Evolutionary conservation across 192 early-diverging fungal species (phyloP), one percentile per base, ranked within the genome.

Genomic region (Neocallimastix lanati): DNA sequence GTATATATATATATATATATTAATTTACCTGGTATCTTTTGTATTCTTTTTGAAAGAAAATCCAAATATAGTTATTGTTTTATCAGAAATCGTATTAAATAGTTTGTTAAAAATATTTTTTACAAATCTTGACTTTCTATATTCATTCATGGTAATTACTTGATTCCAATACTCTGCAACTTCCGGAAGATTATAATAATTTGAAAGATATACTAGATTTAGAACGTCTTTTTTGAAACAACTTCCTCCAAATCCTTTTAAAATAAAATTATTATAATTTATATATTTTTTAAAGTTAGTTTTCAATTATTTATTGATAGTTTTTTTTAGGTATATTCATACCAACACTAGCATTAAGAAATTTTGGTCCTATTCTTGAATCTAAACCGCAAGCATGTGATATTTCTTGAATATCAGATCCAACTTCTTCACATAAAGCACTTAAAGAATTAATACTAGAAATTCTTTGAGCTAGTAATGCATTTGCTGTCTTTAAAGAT

Each of bases 1-100:
- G n/a, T n/a, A n/a, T n/a, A n/a, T 6, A 25, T 21, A 9, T 6
- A 33, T 33, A 33, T 3, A 33, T 33, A 6, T 11, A 6, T 33
- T 33, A 33, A 6, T 33, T 33, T 33, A 36, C 77, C 77, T 89
- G 29, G 96, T 93, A 86, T 98, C 96, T 80, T 94, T 93, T 29
- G 95, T 98, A 81, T 95, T 92, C 84, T 93, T 94, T 88, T 98
- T 98, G 87, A 94, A 98, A 0, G 96, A 94, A 85, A 98, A 98
- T 12, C 96, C 96, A 78, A 94, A 86, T n/a, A 95, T 84, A 11
- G 92, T 91, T 79, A 98, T 86, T 77, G 86, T 88, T 85, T 92
- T 94, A 83, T 93, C 89, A 28, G 91, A 89, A 81, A 96, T 90
- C 29, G 92, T 93, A 85, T 93, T 91, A 83, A 93, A 93, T 11